phyloP scores from a whole-genome alignment of 2,329 filamentous ascomycete genomes.

The Penicillium olsonii region DNA sequence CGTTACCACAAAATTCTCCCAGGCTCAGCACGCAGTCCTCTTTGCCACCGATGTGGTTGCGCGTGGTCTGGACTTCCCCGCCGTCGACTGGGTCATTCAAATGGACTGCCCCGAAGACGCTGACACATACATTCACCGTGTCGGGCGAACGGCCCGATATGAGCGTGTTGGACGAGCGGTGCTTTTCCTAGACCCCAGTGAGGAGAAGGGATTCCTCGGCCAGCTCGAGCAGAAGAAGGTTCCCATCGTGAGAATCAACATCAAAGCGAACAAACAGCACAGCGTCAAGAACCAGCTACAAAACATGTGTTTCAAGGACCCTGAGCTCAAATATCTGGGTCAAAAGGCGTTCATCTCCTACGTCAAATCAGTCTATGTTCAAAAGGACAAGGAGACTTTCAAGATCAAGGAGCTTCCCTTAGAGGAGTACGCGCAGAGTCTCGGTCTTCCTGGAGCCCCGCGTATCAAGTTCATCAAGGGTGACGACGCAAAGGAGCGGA shows the following conservation, averaged over 20 bases:
- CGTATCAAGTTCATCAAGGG: constrained; percentile 92
- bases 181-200: constrained; percentile 86
- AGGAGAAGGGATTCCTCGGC: constrained; percentile 88
- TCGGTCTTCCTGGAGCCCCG: constrained; percentile 87
- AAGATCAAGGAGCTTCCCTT: constrained; percentile 79
- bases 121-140: constrained; percentile 96
- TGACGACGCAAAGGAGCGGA: constrained; percentile 80
- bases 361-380: constrained; percentile 77
- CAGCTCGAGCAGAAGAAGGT: constrained; percentile 87
- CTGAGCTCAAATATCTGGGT: constrained; percentile 88
- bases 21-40: constrained; percentile 79
- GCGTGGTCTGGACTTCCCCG: constrained; percentile 90
- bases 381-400: constrained; percentile 91
- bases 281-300: constrained; percentile 83
- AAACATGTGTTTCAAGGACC: constrained; percentile 93
- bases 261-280: constrained; percentile 85
- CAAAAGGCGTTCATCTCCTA: constrained; percentile 97
- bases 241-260: constrained; percentile 80
- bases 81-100: constrained; percentile 98
- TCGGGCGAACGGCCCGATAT: constrained; percentile 91
- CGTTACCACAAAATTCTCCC: constrained; percentile 79
- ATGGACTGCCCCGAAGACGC: constrained; percentile 95
- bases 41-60: constrained; percentile 97
- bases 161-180: constrained; percentile 85
- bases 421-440: constrained; percentile 79